Percentiles rank a stretch among this genome's conserved stretches.
Conservation (phyloP, 352 stramenopile species). For the Pythium dissimile region DNA sequence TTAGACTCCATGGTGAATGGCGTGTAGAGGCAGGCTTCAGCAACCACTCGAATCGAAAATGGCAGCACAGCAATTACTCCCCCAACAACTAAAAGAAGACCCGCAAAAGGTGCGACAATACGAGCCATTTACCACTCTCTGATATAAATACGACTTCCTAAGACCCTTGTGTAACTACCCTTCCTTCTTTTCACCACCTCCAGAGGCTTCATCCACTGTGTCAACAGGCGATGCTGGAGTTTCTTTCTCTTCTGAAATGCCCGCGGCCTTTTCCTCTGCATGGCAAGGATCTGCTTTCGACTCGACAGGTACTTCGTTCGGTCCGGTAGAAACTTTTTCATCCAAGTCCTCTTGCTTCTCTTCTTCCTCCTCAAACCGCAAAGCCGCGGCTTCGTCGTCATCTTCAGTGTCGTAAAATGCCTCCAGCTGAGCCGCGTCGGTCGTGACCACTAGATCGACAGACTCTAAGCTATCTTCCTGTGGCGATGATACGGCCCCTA, state of each 20-base stretch:
- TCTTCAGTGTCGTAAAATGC: constrained; percentile 73
- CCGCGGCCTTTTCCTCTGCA: not conserved
- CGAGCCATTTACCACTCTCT: constrained; percentile 4
- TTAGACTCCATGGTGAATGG: constrained; percentile 60
- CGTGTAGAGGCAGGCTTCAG: too few relatives aligned
- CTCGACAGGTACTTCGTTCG: not conserved
- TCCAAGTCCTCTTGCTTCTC: constrained; percentile 29
- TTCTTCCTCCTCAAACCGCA: constrained; percentile 25
- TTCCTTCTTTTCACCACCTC: not conserved
- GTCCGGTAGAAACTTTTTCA: not conserved
- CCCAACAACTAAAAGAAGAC: too few relatives aligned
- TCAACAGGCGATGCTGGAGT: not conserved
- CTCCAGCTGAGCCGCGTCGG: constrained; percentile 53
- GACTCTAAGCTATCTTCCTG: constrained; percentile 56
- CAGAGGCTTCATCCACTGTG: not conserved
- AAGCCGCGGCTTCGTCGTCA: constrained; percentile 15
- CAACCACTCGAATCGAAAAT: not conserved
- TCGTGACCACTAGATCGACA: constrained; percentile 66
- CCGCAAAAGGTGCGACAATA: not conserved
- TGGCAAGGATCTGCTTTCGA: not conserved
- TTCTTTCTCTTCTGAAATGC: not conserved
- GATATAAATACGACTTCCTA: constrained; percentile 8
- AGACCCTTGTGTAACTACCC: not conserved
- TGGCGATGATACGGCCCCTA: constrained; percentile 7
- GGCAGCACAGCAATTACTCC: too few relatives aligned